A percentile compares a stretch with the other conserved stretches of the same genome.
These are phyloP conservation scores for Inga laurina DNA, from an alignment of 306 rosid species.

Conservation along the genomic window DNA sequence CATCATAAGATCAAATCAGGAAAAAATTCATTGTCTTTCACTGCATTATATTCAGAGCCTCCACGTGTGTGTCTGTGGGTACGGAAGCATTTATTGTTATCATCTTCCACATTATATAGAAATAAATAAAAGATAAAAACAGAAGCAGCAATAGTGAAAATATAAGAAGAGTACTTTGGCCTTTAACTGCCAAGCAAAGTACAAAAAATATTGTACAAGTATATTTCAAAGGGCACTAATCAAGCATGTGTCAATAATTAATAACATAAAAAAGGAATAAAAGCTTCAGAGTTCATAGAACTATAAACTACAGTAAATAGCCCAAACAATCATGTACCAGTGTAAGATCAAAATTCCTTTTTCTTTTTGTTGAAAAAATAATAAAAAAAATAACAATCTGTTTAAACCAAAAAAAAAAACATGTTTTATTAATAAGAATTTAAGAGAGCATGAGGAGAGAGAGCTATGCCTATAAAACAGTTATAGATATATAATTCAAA, in stretches of 20 bases:
- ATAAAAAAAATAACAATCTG: neutral
- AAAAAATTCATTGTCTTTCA: slow-evolving; percentile 8
- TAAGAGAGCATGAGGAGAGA: neutral
- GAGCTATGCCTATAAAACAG: slow-evolving; percentile 2
- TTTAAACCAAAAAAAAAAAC: slow-evolving; percentile 10
- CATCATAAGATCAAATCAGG: slow-evolving; percentile 16
- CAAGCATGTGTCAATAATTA: neutral
- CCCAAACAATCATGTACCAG: neutral
- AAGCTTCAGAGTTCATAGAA: neutral
- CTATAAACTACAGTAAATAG: neutral
- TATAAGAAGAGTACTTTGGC: neutral
- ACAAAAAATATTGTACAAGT: neutral
- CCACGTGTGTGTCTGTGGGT: neutral
- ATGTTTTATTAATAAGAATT: neutral
- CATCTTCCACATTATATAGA: neutral
- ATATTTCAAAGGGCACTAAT: neutral
- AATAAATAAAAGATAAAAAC: slow-evolving; percentile 7
- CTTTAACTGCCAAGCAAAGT: neutral
- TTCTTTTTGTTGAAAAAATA: neutral
- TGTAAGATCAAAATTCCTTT: neutral
- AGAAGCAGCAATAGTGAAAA: neutral
- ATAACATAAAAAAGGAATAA: neutral
- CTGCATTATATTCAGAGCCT: neutral
- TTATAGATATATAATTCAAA: neutral
- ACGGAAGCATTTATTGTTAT: neutral